phyloP scores from a whole-genome alignment of 1,284 basidiomycete species.

The Amylostereum areolatum region DNA sequence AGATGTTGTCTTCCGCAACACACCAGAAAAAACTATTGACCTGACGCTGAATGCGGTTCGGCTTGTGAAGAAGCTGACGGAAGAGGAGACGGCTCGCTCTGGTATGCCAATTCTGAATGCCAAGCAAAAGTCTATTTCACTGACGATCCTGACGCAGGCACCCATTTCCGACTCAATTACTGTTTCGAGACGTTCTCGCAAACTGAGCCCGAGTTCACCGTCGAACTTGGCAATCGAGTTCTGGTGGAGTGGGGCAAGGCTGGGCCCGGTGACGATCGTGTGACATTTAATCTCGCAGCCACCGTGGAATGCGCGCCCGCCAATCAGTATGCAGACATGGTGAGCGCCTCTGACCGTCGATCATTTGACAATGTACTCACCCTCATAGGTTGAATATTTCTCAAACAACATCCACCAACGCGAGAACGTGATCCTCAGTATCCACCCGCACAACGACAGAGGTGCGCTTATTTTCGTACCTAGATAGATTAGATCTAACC shows the following conservation, averaged over 20 bases:
- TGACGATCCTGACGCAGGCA: slow-evolving; percentile 60
- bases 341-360: slow-evolving; percentile 22
- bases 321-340: slow-evolving; percentile 96
- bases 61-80: slow-evolving; percentile 76
- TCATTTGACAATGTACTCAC: slow-evolving; percentile 1
- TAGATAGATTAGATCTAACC: background rate
- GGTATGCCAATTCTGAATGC: background rate
- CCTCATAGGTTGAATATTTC: slow-evolving; percentile 85
- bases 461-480: slow-evolving; percentile 36
- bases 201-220: slow-evolving; percentile 93
- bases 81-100: slow-evolving; percentile 60
- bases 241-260: slow-evolving; percentile 86
- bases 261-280: slow-evolving; percentile 68
- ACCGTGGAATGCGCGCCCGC: slow-evolving; percentile 97
- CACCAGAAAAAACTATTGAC: slow-evolving; percentile 83
- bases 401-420: slow-evolving; percentile 79
- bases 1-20: slow-evolving; percentile 90
- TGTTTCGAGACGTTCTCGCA: slow-evolving; percentile 98
- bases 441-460: slow-evolving; percentile 97
- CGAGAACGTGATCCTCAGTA: slow-evolving; percentile 83
- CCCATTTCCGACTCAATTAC: slow-evolving; percentile 92
- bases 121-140: background rate
- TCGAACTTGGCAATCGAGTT: slow-evolving; percentile 91
- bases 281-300: slow-evolving; percentile 96
- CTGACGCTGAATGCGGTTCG: slow-evolving; percentile 88